A percentile compares a stretch with the other conserved stretches of the same genome.
Conservation (phyloP, 169 alveolate species). For the Theileria annulata region DNA sequence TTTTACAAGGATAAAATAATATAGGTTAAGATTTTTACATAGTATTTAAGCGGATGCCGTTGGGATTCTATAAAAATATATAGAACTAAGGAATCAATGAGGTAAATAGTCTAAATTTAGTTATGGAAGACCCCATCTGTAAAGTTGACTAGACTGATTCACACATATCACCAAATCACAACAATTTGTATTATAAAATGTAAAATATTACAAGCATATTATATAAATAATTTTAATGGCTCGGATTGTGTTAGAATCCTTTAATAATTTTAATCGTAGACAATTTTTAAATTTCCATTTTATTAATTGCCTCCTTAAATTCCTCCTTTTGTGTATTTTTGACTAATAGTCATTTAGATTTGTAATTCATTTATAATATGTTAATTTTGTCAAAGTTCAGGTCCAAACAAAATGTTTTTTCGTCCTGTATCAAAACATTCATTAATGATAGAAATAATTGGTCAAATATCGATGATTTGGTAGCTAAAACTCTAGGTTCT, state of each 20-base stretch:
- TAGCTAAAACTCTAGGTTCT: neutral
- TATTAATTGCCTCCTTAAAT: neutral
- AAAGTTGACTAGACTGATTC: neutral
- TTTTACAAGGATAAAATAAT: neutral
- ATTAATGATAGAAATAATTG: neutral
- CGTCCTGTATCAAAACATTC: conserved; percentile 1
- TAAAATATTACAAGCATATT: neutral
- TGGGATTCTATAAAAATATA: neutral
- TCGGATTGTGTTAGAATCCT: neutral
- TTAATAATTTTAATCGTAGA: neutral
- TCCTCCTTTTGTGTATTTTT: neutral
- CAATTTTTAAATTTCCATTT: neutral
- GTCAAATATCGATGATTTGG: conserved; percentile 18
- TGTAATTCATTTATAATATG: neutral
- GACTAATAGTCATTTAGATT: neutral
- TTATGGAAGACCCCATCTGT: neutral
- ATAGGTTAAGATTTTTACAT: neutral
- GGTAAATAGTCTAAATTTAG: neutral
- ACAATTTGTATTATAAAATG: neutral
- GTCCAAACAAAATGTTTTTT: neutral
- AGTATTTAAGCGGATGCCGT: neutral
- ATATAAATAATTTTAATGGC: no score
- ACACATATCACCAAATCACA: neutral
- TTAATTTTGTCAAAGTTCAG: neutral
- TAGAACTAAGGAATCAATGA: neutral